These are phyloP conservation scores for Oryza australiensis DNA, from an alignment of 176 grass and related monocot species.

Conservation along the genomic window DNA sequence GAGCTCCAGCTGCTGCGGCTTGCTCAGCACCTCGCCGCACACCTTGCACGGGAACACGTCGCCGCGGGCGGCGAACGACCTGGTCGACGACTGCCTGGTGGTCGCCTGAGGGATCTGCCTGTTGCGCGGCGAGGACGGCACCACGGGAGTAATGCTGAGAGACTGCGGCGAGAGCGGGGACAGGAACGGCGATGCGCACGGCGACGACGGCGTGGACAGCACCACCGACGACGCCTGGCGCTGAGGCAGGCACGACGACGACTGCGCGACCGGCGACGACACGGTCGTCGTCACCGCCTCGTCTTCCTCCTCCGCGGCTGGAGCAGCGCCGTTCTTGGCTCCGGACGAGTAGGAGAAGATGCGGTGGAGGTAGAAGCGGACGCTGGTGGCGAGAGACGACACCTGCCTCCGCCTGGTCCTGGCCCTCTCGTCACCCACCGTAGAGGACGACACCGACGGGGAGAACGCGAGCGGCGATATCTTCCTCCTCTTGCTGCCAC, in stretches of 20 bases:
- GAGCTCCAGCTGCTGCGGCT: constrained; percentile 74
- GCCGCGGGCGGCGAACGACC: constrained; percentile 46
- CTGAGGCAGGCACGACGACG: constrained; percentile 16
- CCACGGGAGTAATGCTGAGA: constrained; percentile 30
- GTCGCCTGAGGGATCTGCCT: constrained; percentile 9
- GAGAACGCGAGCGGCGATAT: constrained; percentile 56
- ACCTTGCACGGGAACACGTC: constrained; percentile 69
- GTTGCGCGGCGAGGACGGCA: constrained; percentile 20
- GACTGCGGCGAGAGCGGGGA: constrained; percentile 40
- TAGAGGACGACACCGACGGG: constrained; percentile 25
- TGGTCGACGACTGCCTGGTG: constrained; percentile 41
- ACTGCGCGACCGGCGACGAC: constrained; percentile 15
- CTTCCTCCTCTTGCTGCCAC: constrained; percentile 69
- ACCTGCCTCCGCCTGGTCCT: constrained; percentile 26
- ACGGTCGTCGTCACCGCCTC: constrained; percentile 8
- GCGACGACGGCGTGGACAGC: constrained; percentile 47
- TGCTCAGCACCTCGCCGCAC: constrained; percentile 73
- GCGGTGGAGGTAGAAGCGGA: constrained; percentile 49
- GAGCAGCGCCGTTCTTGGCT: neutral
- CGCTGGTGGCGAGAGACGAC: constrained; percentile 37
- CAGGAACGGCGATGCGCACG: constrained; percentile 36
- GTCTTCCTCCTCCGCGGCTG: constrained; percentile 9
- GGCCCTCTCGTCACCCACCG: neutral
- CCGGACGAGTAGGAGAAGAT: constrained; percentile 46
- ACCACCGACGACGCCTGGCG: constrained; percentile 34